Conservation (phyloP, 148 eudicot species). For the Diospyros kaki region DNA sequence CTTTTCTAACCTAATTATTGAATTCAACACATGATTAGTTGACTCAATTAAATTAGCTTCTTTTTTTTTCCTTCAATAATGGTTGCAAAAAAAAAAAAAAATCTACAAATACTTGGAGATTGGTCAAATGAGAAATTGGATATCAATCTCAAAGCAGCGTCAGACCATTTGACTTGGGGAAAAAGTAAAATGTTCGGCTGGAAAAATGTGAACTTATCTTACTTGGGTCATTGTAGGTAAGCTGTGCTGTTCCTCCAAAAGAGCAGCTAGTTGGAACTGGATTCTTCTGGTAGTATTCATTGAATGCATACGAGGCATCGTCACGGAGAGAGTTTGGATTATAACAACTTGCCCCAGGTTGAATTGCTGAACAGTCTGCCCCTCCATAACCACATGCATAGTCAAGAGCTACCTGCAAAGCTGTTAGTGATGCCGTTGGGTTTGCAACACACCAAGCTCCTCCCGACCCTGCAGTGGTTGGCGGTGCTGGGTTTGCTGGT, state of each 20-base stretch:
- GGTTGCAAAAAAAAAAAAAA: not conserved
- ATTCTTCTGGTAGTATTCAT: constrained; percentile 86
- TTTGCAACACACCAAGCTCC: constrained; percentile 91
- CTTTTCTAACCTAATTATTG: too few species aligned
- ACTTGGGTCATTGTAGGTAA: constrained; percentile 82
- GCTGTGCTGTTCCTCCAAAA: constrained; percentile 85
- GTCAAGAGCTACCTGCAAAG: constrained; percentile 86
- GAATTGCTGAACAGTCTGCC: constrained; percentile 82
- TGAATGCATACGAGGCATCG: constrained; percentile 92
- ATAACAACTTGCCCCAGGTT: constrained; percentile 65
- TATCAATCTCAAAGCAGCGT: not conserved
- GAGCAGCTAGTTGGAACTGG: constrained; percentile 83
- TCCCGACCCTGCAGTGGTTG: constrained; percentile 38
- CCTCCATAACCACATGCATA: constrained; percentile 98
- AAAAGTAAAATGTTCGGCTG: not conserved
- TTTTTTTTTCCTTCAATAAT: too few species aligned
- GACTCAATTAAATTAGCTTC: too few species aligned
- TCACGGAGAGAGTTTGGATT: constrained; percentile 65
- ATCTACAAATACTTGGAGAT: not conserved
- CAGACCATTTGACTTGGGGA: not conserved
- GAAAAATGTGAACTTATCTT: constrained; percentile 17
- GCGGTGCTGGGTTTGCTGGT: not conserved
- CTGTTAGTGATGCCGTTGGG: constrained; percentile 66
- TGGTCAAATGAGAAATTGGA: not conserved
- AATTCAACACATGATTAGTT: too few species aligned